These are phyloP conservation scores for Neocatenulostroma microsporum DNA, from an alignment of 2,329 filamentous ascomycete species.

Conservation along the genomic window DNA sequence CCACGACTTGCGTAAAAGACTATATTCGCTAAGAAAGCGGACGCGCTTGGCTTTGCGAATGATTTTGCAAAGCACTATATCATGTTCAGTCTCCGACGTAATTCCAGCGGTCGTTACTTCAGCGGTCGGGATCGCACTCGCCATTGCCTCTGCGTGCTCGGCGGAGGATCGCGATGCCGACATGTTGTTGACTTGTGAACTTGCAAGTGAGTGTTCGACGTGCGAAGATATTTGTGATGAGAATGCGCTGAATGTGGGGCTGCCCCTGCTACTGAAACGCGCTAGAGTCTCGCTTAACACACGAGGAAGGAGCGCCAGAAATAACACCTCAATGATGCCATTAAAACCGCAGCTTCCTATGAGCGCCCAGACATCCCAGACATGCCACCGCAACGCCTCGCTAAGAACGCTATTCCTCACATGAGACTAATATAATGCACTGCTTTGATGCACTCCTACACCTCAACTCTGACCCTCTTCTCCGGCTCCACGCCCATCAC, in stretches of 20 bases:
- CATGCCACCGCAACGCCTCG: conserved; percentile 20
- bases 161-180: too few relatives aligned
- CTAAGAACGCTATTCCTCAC: conserved; percentile 13
- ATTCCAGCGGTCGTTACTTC: too few relatives aligned
- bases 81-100: too few relatives aligned
- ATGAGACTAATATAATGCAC: conserved; percentile 1
- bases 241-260: background rate
- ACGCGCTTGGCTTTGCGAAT: too few relatives aligned
- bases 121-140: too few relatives aligned
- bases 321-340: too few relatives aligned
- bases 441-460: conserved; percentile 7
- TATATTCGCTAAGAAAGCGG: too few relatives aligned
- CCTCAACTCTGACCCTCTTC: conserved; percentile 21
- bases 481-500: conserved; percentile 14
- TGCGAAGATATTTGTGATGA: background rate
- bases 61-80: too few relatives aligned
- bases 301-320: conserved; percentile 1
- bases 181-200: background rate
- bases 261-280: background rate
- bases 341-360: background rate
- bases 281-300: background rate
- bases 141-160: too few relatives aligned
- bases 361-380: background rate
- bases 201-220: background rate
- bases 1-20: too few relatives aligned